Evolutionary conservation across 2,329 filamentous ascomycete species (phyloP).

Genomic region (Trichoderma sp.): DNA sequence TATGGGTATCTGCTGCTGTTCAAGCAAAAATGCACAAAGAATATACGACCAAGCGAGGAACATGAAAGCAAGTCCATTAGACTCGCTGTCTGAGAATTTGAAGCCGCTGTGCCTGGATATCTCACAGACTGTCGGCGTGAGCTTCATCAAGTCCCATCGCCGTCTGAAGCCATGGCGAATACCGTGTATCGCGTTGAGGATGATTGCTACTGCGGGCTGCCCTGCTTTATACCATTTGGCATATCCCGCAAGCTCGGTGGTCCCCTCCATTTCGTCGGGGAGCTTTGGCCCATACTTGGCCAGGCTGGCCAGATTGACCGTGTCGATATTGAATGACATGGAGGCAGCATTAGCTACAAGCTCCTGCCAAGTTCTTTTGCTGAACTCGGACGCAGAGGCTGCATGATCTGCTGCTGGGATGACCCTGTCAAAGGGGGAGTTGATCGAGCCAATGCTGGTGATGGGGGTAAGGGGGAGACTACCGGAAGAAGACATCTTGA

Average conservation of each 20-base stretch:
- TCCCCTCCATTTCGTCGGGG: conserved; percentile 4
- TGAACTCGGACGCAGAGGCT: not conserved
- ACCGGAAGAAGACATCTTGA: not conserved
- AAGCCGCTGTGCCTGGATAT: conserved; percentile 7
- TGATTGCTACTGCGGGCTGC: not conserved
- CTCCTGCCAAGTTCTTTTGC: not conserved
- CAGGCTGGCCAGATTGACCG: not conserved
- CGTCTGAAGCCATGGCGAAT: not conserved
- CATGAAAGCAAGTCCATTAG: conserved; percentile 9
- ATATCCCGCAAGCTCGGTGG: not conserved
- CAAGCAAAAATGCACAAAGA: not conserved
- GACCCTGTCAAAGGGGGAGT: not conserved
- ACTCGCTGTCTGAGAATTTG: not conserved
- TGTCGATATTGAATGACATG: not conserved
- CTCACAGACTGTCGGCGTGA: not conserved
- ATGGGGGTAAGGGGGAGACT: not conserved
- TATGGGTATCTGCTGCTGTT: not conserved
- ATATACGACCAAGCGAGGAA: conserved; percentile 17
- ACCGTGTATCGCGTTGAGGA: not conserved
- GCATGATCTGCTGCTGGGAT: not conserved
- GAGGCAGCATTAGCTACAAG: not conserved
- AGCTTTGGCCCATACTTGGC: conserved; percentile 1
- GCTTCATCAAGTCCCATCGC: conserved; percentile 3
- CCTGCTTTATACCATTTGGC: not conserved
- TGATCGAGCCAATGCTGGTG: not conserved